Percentiles rank a stretch among this genome's conserved stretches.
Conservation (phyloP, 2,329 filamentous ascomycete species). For the Fusarium metavorans region DNA sequence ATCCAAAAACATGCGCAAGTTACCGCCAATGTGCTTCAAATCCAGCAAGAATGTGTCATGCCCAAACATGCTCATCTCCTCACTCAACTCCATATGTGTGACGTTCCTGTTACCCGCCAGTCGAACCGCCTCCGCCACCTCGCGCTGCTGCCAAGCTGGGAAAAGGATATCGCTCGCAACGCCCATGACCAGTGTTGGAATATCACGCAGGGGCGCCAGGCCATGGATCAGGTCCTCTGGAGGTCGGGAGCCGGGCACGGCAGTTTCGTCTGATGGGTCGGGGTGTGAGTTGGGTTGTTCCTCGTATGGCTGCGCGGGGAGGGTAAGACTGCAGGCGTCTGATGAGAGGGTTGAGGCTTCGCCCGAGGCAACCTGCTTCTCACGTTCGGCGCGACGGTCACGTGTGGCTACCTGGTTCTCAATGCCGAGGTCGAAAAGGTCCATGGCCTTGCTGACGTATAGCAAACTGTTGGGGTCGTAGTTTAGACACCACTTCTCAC, state of each 20-base stretch:
- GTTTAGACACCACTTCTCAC: slow-evolving; percentile 97
- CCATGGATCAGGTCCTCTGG: slow-evolving; percentile 85
- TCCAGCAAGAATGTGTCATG: slow-evolving; percentile 97
- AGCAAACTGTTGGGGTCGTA: slow-evolving; percentile 96
- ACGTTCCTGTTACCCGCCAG: slow-evolving; percentile 83
- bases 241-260: slow-evolving; percentile 60
- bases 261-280: slow-evolving; percentile 46
- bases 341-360: slow-evolving; percentile 60
- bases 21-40: slow-evolving; percentile 89
- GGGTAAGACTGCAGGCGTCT: slow-evolving; percentile 77
- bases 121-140: slow-evolving; percentile 87
- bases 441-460: slow-evolving; percentile 99
- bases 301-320: slow-evolving; percentile 87
- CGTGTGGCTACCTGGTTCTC: slow-evolving; percentile 75
- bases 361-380: slow-evolving; percentile 66
- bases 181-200: slow-evolving; percentile 88
- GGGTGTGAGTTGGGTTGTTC: slow-evolving; percentile 74
- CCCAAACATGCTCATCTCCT: slow-evolving; percentile 94
- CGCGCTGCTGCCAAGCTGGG: slow-evolving; percentile 96
- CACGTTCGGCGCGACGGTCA: slow-evolving; percentile 71
- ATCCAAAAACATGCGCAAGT: slow-evolving; percentile 81
- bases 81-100: slow-evolving; percentile 89
- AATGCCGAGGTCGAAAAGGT: slow-evolving; percentile 90
- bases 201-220: slow-evolving; percentile 77
- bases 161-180: slow-evolving; percentile 97